Evolutionary conservation across 2,329 filamentous ascomycete genomes (phyloP), one percentile per base, ranked within the genome.

Genomic region (Xylaria sp.): DNA sequence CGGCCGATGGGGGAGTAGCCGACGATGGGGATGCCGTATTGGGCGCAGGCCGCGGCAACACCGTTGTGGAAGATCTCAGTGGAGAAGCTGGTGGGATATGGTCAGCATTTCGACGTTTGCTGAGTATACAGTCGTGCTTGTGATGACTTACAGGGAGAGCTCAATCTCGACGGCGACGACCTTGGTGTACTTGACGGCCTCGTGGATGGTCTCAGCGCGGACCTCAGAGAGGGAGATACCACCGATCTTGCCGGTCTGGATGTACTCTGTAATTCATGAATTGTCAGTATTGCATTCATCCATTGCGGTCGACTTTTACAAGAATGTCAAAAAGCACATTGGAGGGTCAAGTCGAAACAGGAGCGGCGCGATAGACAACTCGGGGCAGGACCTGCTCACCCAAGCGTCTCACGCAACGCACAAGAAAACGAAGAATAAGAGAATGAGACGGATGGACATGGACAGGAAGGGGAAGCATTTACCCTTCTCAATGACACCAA

Each of bases 1-100:
- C 80, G 75, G 19, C 83, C 80, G 1, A 87, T 76, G 2, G 85
- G 84, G 52, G 80, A 82, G 74, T 87, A 86, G 1, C 80, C 80
- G 8, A 85, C 72, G 49, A 87, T 74, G 0, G 83, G 82, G 55
- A 87, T 86, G 34, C 75, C 74, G 1, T 84, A 73, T 69, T 84
- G 79, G 1, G 76, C 79, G 62, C 84, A 86, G 1, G 80, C 76
- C 56, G 76, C 69, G 2, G 81, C 80, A 1, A 87, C 77, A 16
- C 79, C 84, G 62, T 87, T 86, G 16, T 79, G 71, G 4, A 86
- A 71, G 51, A 84, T 80, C 30, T 84, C 79, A 2, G 80, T 83
- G 4, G 75, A 74, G 75, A 79, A 87, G 1, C 60, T 59, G 1
- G 35, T 13, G 34, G 76, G 67, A 67, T 84, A 35, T 76, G 75